Evolutionary conservation across 2,329 filamentous ascomycete species (phyloP).

Genomic region (Periconia sp.): DNA sequence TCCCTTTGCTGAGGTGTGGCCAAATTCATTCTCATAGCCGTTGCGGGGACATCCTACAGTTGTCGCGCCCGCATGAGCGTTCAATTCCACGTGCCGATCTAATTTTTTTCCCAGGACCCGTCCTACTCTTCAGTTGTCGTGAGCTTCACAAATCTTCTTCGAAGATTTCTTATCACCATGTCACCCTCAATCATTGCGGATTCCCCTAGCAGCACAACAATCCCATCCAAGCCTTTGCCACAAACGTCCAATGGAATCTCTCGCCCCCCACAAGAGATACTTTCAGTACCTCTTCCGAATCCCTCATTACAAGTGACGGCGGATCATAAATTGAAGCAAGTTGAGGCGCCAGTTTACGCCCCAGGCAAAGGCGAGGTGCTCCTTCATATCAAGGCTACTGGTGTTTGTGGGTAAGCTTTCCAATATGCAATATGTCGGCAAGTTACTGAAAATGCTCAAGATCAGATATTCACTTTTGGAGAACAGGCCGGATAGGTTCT

Average conservation of each 20-base stretch:
- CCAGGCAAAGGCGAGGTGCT: constrained; percentile 63
- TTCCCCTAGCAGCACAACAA: not conserved
- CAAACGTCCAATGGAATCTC: constrained; percentile 16
- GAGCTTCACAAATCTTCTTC: not conserved
- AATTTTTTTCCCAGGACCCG: not conserved
- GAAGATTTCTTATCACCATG: constrained; percentile 15
- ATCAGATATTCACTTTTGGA: constrained; percentile 74
- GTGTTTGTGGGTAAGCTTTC: constrained; percentile 64
- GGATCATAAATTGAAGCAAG: constrained; percentile 63
- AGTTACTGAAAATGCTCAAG: constrained; percentile 37
- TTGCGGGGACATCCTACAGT: too few species aligned
- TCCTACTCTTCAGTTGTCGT: not conserved
- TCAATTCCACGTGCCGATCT: too few species aligned
- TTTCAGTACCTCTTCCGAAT: constrained; percentile 49
- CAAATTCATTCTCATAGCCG: too few species aligned
- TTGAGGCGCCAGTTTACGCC: constrained; percentile 63
- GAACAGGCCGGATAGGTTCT: constrained; percentile 66
- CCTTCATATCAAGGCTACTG: constrained; percentile 67
- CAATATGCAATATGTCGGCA: not conserved
- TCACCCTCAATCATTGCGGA: constrained; percentile 20
- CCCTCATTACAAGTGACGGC: constrained; percentile 65
- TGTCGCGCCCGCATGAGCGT: too few species aligned
- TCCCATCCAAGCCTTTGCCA: constrained; percentile 8
- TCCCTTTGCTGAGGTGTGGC: too few species aligned
- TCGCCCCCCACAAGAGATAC: constrained; percentile 13